A percentile compares a stretch with the other conserved stretches of the same genome.
phyloP scores from a whole-genome alignment of 176 grass and related monocot species.

The Oryza coarctata region DNA sequence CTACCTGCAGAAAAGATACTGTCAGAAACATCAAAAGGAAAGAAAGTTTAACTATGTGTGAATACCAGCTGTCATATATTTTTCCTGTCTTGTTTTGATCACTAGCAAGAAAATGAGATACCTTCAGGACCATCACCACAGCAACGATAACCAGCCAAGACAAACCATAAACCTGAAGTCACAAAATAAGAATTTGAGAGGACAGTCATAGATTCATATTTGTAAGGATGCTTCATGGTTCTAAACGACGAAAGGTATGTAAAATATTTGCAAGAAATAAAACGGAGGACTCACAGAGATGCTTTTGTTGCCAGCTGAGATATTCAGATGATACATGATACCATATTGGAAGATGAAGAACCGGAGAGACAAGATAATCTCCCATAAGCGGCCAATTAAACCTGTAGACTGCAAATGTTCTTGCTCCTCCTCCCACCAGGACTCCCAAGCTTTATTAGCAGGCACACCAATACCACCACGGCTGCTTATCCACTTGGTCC shows the following conservation, averaged over 20 bases:
- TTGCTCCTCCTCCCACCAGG: conserved; percentile 94
- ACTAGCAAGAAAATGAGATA: conserved; percentile 20
- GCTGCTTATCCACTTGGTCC: conserved; percentile 84
- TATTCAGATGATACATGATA: conserved; percentile 83
- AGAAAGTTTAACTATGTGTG: background rate
- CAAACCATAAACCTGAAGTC: conserved; percentile 75
- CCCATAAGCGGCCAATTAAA: conserved; percentile 65
- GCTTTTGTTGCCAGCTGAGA: conserved; percentile 75
- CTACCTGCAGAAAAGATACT: conserved; percentile 52
- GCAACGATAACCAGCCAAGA: conserved; percentile 93
- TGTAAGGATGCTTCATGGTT: conserved; percentile 17
- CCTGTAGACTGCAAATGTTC: conserved; percentile 84
- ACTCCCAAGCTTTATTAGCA: conserved; percentile 92
- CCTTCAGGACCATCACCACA: conserved; percentile 78
- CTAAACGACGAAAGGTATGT: conserved; percentile 19
- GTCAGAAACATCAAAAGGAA: conserved; percentile 30
- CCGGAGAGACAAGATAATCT: conserved; percentile 73
- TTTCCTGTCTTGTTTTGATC: conserved; percentile 3
- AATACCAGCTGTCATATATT: background rate
- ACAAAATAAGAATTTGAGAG: conserved; percentile 41
- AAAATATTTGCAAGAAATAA: background rate
- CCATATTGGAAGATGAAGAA: conserved; percentile 95
- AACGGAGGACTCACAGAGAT: conserved; percentile 60
- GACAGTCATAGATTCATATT: conserved; percentile 11
- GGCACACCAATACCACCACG: conserved; percentile 87